Evolutionary conservation across 768 basidiomycete species (phyloP), one percentile per base, ranked within the genome.

Genomic region (Termitomyces sp.): DNA sequence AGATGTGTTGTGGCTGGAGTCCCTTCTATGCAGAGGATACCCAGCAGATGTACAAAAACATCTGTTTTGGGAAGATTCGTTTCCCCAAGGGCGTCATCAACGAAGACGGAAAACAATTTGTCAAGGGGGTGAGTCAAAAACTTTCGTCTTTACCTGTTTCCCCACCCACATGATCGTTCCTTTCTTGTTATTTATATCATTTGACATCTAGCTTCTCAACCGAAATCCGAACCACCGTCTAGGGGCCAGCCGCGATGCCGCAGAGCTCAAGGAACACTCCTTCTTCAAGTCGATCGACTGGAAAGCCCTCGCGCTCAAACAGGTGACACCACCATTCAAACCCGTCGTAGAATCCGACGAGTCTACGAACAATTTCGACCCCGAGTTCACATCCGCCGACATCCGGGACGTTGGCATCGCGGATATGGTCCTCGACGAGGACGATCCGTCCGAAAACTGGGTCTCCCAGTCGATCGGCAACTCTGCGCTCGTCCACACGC

Each of bases 1-100:
- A 99, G 74, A 99, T 99, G 97, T 98, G 97, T 66, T 99, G 97
- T 63, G 97, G 97, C 6, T 98, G 97, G 97, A 94, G 91, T 68
- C 97, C 97, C 42, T 99, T 98, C 75, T 99, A 98, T 66, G 95
- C 96, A 17, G 97, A 99, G 66, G 97, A 99, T 68, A 97, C 94
- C 4, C 96, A 99, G 70, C 92, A 96, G 73, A 99, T 99, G 97
- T 99, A 99, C 77, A 94, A 94, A 79, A 94, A 91, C 73, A 93
- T 92, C 63, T 97, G 95, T 69, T 99, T 98, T 71, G 97, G 97
- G 58, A 98, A 98, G 80, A 98, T 98, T 68, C 81, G 94, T 53
- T 98, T 98, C 76, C 97, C 97, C 5, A 89, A 93, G 66, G 95
- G 90, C 53, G 95, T 98, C 35, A 98, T 98, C 63, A 87, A 87